Evolutionary conservation across 75 land plant genomes (phyloP), one percentile per base, ranked within the genome.

Genomic region (Gnetum montanum): DNA sequence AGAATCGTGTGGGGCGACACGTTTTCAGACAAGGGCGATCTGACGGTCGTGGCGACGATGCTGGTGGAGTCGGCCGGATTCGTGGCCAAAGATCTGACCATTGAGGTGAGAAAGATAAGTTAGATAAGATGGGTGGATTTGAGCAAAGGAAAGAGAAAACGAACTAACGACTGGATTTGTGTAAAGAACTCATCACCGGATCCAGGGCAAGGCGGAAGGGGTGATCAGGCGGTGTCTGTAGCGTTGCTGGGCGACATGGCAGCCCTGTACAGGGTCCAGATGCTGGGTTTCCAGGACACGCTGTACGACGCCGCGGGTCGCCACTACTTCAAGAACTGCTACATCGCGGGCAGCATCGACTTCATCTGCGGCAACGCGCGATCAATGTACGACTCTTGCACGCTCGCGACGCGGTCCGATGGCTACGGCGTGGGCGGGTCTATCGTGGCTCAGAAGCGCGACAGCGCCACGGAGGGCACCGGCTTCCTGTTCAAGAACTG

Each of bases 211-310:
- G 93, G 88, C 38, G 78, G 36, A 4, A 33, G 23, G 0, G 81
- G 86, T 35, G 65, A 46, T 57, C 97, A 87, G 51, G 93, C 86
- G 0, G 88, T 81, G 31, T 92, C 93, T 0, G 47, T 87, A 34
- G 56, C 77, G 31, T 46, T 92, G 8, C 33, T 74, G 15, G 97
- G 86, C 1, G 93, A 92, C 38, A 84, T 67, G 54, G 85, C 84
- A 7, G 55, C 80, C 66, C 77, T 92, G 43, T 74, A 67, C 59
- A 57, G 59, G 7, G 83, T 84, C 35, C 55, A 53, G 6, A 35
- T 92, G 34, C 27, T 76, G 40, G 88, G 93, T 1, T 38, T 73
- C 0, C 97, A 92, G 51, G 97, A 92, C 37, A 92, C 89, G 0
- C 74, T 92, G 4, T 77, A 81, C 27, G 97, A 92, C 56, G 68